Conservation (phyloP, 1,284 basidiomycete genomes). For the Apiotrichum laibachii region DNA sequence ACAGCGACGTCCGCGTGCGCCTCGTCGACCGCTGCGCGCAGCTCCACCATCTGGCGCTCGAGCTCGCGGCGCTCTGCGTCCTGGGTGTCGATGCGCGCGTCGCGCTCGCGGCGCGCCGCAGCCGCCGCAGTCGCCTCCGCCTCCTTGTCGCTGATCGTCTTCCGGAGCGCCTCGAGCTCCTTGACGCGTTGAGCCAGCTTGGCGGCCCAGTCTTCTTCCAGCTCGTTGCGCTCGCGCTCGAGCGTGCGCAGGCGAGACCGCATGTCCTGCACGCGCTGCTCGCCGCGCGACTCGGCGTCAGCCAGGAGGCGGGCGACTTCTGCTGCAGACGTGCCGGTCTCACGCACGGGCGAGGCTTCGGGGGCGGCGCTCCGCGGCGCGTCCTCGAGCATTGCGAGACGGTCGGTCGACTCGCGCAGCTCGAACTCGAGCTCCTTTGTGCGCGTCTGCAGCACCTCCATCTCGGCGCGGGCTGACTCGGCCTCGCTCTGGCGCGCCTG, state of each 20-base stretch:
- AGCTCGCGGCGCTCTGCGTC: slow-evolving; percentile 60
- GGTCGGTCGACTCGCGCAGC: slow-evolving; percentile 72
- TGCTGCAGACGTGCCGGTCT: slow-evolving; percentile 51
- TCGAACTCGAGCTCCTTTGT: slow-evolving; percentile 81
- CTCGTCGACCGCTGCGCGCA: slow-evolving; percentile 53
- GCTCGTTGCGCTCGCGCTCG: slow-evolving; percentile 51
- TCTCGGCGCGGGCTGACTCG: slow-evolving; percentile 71
- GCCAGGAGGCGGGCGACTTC: slow-evolving; percentile 75
- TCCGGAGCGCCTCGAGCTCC: slow-evolving; percentile 72
- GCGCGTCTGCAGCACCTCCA: slow-evolving; percentile 70
- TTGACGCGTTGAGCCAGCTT: slow-evolving; percentile 57
- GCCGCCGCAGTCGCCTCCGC: slow-evolving; percentile 56
- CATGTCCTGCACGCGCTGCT: slow-evolving; percentile 68
- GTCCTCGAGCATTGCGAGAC: slow-evolving; percentile 65
- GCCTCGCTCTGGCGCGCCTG: slow-evolving; percentile 82
- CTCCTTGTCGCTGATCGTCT: slow-evolving; percentile 58
- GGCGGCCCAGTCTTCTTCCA: slow-evolving; percentile 78
- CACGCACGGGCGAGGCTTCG: not conserved
- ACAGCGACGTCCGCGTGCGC: slow-evolving; percentile 54
- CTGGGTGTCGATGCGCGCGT: slow-evolving; percentile 59
- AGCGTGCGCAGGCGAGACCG: slow-evolving; percentile 51
- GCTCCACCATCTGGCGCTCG: slow-evolving; percentile 54
- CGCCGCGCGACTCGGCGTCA: slow-evolving; percentile 71
- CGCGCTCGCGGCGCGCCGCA: slow-evolving; percentile 60
- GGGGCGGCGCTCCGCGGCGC: slow-evolving; percentile 33